Conservation (phyloP, 306 rosid genomes). For the Quillaja saponaria region DNA sequence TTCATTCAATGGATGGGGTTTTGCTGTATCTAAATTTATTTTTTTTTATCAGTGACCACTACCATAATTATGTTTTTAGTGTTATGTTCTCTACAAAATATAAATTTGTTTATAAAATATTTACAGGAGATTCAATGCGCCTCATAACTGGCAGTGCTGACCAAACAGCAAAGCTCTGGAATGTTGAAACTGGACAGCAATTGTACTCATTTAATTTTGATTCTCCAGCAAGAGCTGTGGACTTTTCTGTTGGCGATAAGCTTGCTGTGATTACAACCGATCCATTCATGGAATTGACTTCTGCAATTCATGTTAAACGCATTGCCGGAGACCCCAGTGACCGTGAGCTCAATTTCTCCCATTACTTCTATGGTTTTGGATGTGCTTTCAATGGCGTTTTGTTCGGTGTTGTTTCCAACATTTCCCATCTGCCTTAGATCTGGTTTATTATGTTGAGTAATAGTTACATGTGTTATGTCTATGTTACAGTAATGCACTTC, state of each 20-base stretch:
- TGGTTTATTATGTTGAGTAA: background rate
- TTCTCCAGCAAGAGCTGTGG: slow-evolving; percentile 74
- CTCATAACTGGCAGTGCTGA: slow-evolving; percentile 88
- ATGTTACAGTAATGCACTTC: background rate
- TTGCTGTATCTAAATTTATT: too few species aligned
- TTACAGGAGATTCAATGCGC: slow-evolving; percentile 57
- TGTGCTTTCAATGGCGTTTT: background rate
- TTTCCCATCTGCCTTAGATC: background rate
- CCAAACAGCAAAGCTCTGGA: slow-evolving; percentile 76
- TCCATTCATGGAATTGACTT: slow-evolving; percentile 69
- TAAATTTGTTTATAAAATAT: background rate
- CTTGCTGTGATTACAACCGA: slow-evolving; percentile 71
- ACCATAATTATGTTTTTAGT: background rate
- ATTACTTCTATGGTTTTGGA: too few species aligned
- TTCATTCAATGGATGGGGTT: too few species aligned
- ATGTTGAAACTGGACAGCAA: slow-evolving; percentile 76
- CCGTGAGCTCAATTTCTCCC: slow-evolving; percentile 39
- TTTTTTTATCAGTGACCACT: too few species aligned
- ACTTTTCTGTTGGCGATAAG: slow-evolving; percentile 63
- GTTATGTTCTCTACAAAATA: background rate
- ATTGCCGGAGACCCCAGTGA: slow-evolving; percentile 55
- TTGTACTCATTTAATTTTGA: slow-evolving; percentile 66
- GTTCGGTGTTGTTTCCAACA: background rate
- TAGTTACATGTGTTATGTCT: background rate
- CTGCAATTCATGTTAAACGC: slow-evolving; percentile 76